Conservation (phyloP, 2,329 filamentous ascomycete genomes). For the Colletotrichum somersetense region DNA sequence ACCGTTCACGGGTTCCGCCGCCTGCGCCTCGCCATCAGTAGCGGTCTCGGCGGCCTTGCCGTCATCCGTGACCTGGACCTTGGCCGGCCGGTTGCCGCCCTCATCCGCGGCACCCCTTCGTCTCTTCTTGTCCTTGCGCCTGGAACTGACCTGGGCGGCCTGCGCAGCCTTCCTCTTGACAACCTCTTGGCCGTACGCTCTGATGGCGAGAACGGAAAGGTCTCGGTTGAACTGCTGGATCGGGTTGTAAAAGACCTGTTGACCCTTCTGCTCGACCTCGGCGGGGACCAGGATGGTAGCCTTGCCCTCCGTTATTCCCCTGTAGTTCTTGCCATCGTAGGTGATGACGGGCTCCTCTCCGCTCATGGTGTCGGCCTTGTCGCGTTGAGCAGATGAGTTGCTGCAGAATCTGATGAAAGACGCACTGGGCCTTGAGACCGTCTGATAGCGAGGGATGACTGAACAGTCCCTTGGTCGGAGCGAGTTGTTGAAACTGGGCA, state of each 20-base stretch:
- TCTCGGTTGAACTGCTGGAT: conserved; percentile 99
- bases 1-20: background rate
- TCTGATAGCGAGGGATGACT: background rate
- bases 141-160: conserved; percentile 51
- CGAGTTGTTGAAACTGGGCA: background rate
- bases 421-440: conserved; percentile 1
- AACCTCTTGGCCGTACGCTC: conserved; percentile 82
- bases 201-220: conserved; percentile 91
- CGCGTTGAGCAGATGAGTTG: background rate
- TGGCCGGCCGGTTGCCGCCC: conserved; percentile 55
- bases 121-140: conserved; percentile 51
- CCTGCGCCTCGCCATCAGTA: conserved; percentile 4
- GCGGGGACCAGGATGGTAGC: conserved; percentile 69
- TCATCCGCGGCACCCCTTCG: conserved; percentile 61
- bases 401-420: conserved; percentile 26
- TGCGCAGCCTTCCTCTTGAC: conserved; percentile 61
- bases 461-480: background rate
- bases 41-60: conserved; percentile 41
- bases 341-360: conserved; percentile 51
- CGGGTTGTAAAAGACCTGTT: conserved; percentile 97
- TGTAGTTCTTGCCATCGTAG: conserved; percentile 63
- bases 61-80: conserved; percentile 46
- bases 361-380: conserved; percentile 45
- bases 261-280: conserved; percentile 57
- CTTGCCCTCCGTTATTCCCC: conserved; percentile 66